Evolutionary conservation across 768 basidiomycete genomes (phyloP), one percentile per base, ranked within the genome.

Genomic region (Trametopsis cervina): DNA sequence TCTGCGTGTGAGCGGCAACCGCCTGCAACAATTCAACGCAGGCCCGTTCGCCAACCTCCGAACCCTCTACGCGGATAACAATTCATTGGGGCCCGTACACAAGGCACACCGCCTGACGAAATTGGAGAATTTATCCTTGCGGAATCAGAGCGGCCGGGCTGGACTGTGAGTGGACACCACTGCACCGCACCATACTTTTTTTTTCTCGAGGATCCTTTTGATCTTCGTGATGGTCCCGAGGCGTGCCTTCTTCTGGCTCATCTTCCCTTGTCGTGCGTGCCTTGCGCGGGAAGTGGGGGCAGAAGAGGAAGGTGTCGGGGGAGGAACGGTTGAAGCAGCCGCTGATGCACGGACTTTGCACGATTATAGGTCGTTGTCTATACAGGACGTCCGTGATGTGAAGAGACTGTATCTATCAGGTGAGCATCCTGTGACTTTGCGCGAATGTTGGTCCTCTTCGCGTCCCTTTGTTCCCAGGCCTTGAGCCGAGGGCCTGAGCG

Each of bases 351-450:
- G n/a, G n/a, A n/a, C n/a, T n/a, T n/a, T n/a, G n/a, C n/a, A n/a
- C n/a, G n/a, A 7, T 12, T 64, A 49, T 65, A 75, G 74, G 57
- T 54, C 66, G 46, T 60, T 76, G 43, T 65, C 66, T 50, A 66
- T 65, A 10, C 81, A 79, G 58, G 86, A 91, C 62, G 78, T 96
- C 60, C 82, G 89, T 61, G 90, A 94, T 69, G 83, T 92, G 58
- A 94, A 93, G 69, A 81, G 94, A 46, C 69, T 98, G 61, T 99
- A 97, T 73, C 80, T 97, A 47, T 94, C 91, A 55, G 91, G 92
- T 91, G 63, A 55, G 88, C 97, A 47, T 94, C 91, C 55, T 90
- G 92, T 91, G 63, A 55, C 88, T 74, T 47, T 33, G 44, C 46
- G 43, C 51, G 44, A 40, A n/a, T 27, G 40, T 35, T 21, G 26